A percentile compares a stretch with the other conserved stretches of the same genome.
Conservation (phyloP, 2,329 filamentous ascomycete species). For the Atkinsonella hypoxylon region DNA sequence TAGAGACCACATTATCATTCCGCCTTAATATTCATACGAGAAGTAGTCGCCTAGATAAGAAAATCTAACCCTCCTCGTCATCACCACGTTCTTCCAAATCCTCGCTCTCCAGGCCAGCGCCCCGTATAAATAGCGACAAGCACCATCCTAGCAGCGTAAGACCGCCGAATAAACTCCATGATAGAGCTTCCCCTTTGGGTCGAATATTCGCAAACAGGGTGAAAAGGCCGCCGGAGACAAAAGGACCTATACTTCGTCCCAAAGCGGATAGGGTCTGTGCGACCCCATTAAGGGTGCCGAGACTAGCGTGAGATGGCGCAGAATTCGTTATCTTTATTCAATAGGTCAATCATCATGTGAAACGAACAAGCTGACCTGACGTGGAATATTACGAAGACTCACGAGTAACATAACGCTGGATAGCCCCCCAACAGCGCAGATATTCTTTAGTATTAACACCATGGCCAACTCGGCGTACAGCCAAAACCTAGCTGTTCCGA, state of each 20-base stretch:
- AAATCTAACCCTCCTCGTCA: neutral
- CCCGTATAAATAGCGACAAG: constrained; percentile 65
- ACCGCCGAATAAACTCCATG: constrained; percentile 80
- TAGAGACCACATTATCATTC: too few relatives aligned
- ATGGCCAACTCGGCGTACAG: constrained; percentile 71
- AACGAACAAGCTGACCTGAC: neutral
- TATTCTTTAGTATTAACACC: constrained; percentile 77
- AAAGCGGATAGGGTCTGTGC: constrained; percentile 89
- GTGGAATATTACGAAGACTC: constrained; percentile 21
- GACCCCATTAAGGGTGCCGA: constrained; percentile 85
- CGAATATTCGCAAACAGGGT: constrained; percentile 60
- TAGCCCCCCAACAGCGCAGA: constrained; percentile 78
- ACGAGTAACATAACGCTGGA: constrained; percentile 83
- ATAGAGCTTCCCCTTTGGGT: constrained; percentile 72
- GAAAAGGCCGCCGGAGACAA: constrained; percentile 78
- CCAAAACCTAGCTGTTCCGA: constrained; percentile 53
- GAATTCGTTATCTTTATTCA: constrained; percentile 73
- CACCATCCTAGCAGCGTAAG: constrained; percentile 71
- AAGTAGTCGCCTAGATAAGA: neutral
- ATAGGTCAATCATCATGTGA: neutral
- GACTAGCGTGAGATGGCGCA: constrained; percentile 69
- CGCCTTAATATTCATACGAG: too few relatives aligned
- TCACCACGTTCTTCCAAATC: constrained; percentile 29
- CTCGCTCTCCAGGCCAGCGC: constrained; percentile 46
- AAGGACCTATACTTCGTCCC: constrained; percentile 77